Evolutionary conservation across 2,329 filamentous ascomycete species (phyloP), one percentile per base, ranked within the genome.

Genomic region (Ilyonectria destructans): DNA sequence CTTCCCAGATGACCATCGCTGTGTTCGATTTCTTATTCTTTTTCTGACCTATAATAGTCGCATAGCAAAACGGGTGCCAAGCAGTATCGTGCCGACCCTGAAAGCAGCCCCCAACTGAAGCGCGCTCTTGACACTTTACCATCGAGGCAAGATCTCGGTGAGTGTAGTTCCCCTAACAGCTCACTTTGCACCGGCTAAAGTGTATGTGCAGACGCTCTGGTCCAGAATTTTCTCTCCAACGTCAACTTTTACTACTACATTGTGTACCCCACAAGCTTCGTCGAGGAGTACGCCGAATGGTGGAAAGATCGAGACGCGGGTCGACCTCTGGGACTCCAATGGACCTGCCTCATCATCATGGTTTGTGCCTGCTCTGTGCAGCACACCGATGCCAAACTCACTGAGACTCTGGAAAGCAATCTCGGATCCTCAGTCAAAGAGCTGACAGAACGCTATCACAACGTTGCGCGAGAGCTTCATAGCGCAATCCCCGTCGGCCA

Each of bases 181-280:
- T 49, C 26, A 48, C 8, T 21, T 35, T 46, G 61, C 68, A 49
- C 69, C 55, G 15, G 12, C 49, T 54, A 23, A 54, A 2, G 46
- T 21, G 17, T 6, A 1, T 15, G 17, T 29, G 12, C 31, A 83
- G 81, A 82, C 62, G 71, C 70, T 6, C 71, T 83, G 10, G 75
- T 83, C 15, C 78, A 82, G 43, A 81, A 81, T 69, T 83, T 82
- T 57, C 69, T 83, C n/a, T 73, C 75, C 46, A 75, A 77, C 40
- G 80, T 80, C 68, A 83, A 83, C 66, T 82, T 74, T 54, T 80
- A 82, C 67, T 80, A 81, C 75, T 82, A 82, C 67, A 79, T 82
- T 56, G 69, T 82, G 37, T 81, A 83, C 61, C 79, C 81, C 0
- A 65, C 77, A 0, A 71, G 73, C 7, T 82, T 83, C 45, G 52